These are phyloP conservation scores for Porogramme epimiltina DNA, from an alignment of 1,284 basidiomycete species.

Conservation along the genomic window DNA sequence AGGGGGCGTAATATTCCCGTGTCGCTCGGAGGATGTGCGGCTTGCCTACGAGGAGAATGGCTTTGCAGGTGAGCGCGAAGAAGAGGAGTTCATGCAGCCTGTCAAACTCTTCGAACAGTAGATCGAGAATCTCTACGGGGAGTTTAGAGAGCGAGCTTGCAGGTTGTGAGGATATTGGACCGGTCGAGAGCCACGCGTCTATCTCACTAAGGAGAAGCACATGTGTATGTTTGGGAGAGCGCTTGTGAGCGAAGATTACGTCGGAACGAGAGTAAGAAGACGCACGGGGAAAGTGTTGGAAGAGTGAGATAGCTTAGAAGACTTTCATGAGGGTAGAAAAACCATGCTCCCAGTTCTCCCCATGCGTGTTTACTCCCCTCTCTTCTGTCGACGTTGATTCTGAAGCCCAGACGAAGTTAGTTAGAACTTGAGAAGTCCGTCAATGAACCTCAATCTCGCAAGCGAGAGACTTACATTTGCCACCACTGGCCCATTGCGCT, in stretches of 20 bases:
- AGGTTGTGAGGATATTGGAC: not conserved
- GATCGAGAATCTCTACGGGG: conserved; percentile 4
- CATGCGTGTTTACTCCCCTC: conserved; percentile 4
- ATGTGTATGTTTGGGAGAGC: too few species aligned
- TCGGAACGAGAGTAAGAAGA: not conserved
- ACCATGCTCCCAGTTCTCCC: conserved; percentile 9
- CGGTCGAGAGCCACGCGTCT: conserved; percentile 5
- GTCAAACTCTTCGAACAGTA: conserved; percentile 1
- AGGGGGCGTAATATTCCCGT: conserved; percentile 8
- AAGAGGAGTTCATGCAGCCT: conserved; percentile 7
- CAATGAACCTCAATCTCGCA: not conserved
- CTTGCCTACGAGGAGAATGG: conserved; percentile 6
- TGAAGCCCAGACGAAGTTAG: not conserved
- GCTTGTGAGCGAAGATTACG: too few species aligned
- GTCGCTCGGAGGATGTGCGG: conserved; percentile 10
- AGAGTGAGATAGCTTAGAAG: conserved; percentile 4
- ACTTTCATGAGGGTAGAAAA: conserved; percentile 9
- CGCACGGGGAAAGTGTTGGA: conserved; percentile 4
- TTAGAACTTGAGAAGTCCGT: too few species aligned
- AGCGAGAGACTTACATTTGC: conserved; percentile 4
- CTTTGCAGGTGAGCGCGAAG: conserved; percentile 13
- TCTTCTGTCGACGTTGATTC: conserved; percentile 8
- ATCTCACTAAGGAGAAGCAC: not conserved
- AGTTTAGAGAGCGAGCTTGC: conserved; percentile 3
- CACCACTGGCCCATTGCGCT: conserved; percentile 4